Evolutionary conservation across 129 eudicot species (phyloP), one percentile per base, ranked within the genome.

Genomic region (Tagetes patula): DNA sequence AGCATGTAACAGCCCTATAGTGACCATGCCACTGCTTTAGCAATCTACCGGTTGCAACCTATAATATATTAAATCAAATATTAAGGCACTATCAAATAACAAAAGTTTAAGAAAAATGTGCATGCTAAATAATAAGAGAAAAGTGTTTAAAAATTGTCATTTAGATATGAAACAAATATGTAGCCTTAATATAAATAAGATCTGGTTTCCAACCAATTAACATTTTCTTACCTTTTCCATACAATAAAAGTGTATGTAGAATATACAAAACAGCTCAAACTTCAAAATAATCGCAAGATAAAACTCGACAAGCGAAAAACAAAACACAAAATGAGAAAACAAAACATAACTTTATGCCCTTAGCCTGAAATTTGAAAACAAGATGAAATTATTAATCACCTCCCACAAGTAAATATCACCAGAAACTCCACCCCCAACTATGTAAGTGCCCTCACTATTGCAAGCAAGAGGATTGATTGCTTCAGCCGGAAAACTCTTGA

Each of bases 11-110:
- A 50, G 83, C 88, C 81, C 96, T 83, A 79, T 87, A 87, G 80
- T 92, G 98, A 67, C 87, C 98, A 80, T 87, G 91, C 98, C 98
- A 92, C 76, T 89, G 89, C 81, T 80, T 89, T 47, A 92, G 91
- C 80, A 92, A 81, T 77, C 86, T 89, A 40, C 98, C 98, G 5
- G 96, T 89, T 6, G 86, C 80, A 50, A 85, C 98, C 98, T 92
- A 75, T 40, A 76, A 65, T 37, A 56, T 32, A 64, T 54, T 32
- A 47, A 0, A 37, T 20, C 6, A 12, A 41, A 27, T 6, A n/a
- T 49, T 27, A 62, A 74, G 48, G 61, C 40, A n/a, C 14, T 20
- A 70, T 43, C 38, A 54, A n/a, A 47, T 61, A 39, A 70, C 10
- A 47, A 63, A 47, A 63, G 30, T 68, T 6, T 3, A 30, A 42